A percentile compares a stretch with the other conserved stretches of the same genome.
phyloP scores from a whole-genome alignment of 257 asterid genomes.

The Osmanthus fragrans region DNA sequence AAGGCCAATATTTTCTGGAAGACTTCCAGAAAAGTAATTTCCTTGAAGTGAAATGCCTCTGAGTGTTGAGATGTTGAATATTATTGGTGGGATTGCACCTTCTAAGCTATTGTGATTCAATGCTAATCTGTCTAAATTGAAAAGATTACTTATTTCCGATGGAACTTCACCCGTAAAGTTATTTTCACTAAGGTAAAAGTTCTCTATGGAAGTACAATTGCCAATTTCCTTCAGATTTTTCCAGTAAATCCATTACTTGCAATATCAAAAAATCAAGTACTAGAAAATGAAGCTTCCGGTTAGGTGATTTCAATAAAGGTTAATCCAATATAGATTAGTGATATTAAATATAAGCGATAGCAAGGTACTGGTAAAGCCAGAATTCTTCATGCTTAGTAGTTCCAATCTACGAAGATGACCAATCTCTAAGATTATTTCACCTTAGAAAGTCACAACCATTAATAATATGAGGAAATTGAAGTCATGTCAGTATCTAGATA shows the following conservation, averaged over 20 bases:
- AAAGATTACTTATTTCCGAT: slow-evolving; percentile 24
- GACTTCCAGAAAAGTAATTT: background rate
- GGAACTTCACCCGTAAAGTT: slow-evolving; percentile 27
- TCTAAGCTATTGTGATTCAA: slow-evolving; percentile 1
- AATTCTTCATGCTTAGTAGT: slow-evolving; percentile 21
- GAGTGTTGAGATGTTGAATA: slow-evolving; percentile 6
- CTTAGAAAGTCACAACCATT: slow-evolving; percentile 15
- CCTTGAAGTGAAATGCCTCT: background rate
- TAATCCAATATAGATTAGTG: slow-evolving; percentile 25
- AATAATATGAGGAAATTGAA: background rate
- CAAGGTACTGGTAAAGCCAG: slow-evolving; percentile 27
- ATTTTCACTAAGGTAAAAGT: slow-evolving; percentile 17
- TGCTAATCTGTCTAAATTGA: slow-evolving; percentile 7
- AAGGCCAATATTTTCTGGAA: slow-evolving; percentile 16
- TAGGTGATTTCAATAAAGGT: slow-evolving; percentile 25
- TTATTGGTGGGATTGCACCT: slow-evolving; percentile 14
- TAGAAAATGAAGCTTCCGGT: slow-evolving; percentile 19
- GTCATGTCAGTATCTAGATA: background rate
- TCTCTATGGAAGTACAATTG: slow-evolving; percentile 26
- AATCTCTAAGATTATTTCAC: slow-evolving; percentile 29
- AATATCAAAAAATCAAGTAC: slow-evolving; percentile 18
- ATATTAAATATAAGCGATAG: slow-evolving; percentile 28
- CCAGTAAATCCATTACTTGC: slow-evolving; percentile 33
- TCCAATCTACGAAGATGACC: slow-evolving; percentile 26
- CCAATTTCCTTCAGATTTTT: slow-evolving; percentile 22